These are phyloP conservation scores for Diaporthe caulivora DNA, from an alignment of 2,329 filamentous ascomycete genomes.

Conservation along the genomic window DNA sequence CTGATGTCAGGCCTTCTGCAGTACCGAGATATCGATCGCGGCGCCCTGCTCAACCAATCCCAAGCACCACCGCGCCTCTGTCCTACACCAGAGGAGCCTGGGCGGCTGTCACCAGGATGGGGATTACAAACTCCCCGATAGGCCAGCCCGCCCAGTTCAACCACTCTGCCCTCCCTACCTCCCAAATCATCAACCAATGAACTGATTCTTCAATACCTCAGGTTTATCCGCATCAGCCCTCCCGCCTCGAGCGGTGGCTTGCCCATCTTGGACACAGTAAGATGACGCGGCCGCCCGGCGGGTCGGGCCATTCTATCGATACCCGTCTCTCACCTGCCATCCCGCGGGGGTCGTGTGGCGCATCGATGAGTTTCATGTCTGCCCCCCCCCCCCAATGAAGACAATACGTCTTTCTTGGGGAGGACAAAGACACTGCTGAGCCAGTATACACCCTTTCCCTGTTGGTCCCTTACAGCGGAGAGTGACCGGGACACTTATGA, in stretches of 20 bases:
- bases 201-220: not conserved
- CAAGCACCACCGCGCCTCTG: not conserved
- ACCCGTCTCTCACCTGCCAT: conserved; percentile 1
- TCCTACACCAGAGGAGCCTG: not conserved
- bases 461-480: not conserved
- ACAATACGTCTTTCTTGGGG: not conserved
- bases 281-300: conserved; percentile 30
- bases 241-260: not conserved
- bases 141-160: not conserved
- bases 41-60: not conserved
- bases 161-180: not conserved
- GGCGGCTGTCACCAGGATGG: conserved; percentile 7
- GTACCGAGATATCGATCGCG: not conserved
- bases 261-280: not conserved
- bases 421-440: not conserved
- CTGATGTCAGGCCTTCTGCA: not conserved
- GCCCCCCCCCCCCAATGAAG: not conserved
- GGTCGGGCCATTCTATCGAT: conserved; percentile 19
- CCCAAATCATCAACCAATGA: not conserved
- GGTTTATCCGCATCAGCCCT: not conserved
- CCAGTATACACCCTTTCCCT: not conserved
- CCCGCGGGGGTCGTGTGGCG: not conserved
- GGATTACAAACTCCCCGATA: not conserved
- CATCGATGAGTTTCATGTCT: conserved; percentile 16
- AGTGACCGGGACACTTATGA: not conserved